Percentiles rank a stretch among this genome's conserved stretches.
These are phyloP conservation scores for Fusarium agapanthi DNA, from an alignment of 2,329 filamentous ascomycete species.

Conservation along the genomic window DNA sequence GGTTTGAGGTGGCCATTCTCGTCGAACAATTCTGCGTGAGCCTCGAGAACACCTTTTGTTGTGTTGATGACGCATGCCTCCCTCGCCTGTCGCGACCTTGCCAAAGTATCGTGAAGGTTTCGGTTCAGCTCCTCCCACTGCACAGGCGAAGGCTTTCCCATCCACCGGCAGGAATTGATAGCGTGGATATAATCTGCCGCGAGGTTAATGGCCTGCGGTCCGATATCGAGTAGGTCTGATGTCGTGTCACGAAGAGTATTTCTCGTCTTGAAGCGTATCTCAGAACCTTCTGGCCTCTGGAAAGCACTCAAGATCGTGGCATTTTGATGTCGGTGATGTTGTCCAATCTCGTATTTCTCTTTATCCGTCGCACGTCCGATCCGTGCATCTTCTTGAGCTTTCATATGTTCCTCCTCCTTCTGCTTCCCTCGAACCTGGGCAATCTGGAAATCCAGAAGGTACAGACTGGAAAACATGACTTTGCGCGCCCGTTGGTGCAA, in stretches of 20 bases:
- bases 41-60: constrained; percentile 52
- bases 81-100: constrained; percentile 41
- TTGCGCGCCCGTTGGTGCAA: constrained; percentile 50
- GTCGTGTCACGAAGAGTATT: constrained; percentile 45
- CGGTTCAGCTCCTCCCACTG: constrained; percentile 34
- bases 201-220: constrained; percentile 38
- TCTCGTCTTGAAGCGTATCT: constrained; percentile 45
- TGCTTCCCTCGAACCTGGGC: constrained; percentile 37
- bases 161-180: constrained; percentile 46
- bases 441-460: constrained; percentile 55
- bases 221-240: constrained; percentile 36
- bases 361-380: not conserved
- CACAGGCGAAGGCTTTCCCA: constrained; percentile 30
- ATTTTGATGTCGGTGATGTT: constrained; percentile 45
- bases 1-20: constrained; percentile 49
- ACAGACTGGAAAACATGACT: constrained; percentile 46
- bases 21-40: constrained; percentile 53
- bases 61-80: constrained; percentile 44
- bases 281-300: constrained; percentile 48
- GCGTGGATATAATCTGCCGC: constrained; percentile 38
- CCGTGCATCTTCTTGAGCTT: not conserved
- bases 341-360: constrained; percentile 27
- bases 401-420: constrained; percentile 26
- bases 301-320: constrained; percentile 49
- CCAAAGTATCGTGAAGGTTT: constrained; percentile 33